phyloP scores from a whole-genome alignment of 2,329 filamentous ascomycete species.

The Colletotrichum sp. region DNA sequence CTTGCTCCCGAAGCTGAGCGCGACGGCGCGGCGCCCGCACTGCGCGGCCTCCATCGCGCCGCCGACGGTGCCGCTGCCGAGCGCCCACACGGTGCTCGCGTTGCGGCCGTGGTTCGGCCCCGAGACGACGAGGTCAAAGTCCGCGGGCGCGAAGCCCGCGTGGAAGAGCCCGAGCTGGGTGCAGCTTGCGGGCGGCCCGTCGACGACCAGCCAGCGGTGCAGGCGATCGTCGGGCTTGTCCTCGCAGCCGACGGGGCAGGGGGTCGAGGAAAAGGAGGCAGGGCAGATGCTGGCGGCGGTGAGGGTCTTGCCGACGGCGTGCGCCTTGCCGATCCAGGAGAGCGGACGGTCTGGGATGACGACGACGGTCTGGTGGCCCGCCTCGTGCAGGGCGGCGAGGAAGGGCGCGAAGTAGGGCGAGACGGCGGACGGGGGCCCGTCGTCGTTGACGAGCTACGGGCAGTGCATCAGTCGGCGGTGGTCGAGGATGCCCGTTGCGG shows the following conservation, averaged over 20 bases:
- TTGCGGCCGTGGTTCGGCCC: slow-evolving; percentile 69
- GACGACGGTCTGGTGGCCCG: slow-evolving; percentile 72
- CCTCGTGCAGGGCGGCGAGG: slow-evolving; percentile 54
- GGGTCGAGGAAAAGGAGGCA: background rate
- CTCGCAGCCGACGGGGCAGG: slow-evolving; percentile 31
- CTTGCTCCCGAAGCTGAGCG: slow-evolving; percentile 74
- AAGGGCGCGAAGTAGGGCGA: slow-evolving; percentile 65
- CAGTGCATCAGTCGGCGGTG: background rate
- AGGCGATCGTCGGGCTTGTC: slow-evolving; percentile 41
- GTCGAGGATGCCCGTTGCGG: background rate
- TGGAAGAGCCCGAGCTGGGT: slow-evolving; percentile 65
- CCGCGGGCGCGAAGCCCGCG: slow-evolving; percentile 31
- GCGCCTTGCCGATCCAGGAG: slow-evolving; percentile 80
- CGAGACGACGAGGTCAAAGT: slow-evolving; percentile 62
- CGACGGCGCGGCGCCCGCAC: slow-evolving; percentile 63
- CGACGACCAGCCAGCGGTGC: slow-evolving; percentile 61
- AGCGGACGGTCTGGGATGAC: slow-evolving; percentile 73
- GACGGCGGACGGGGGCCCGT: slow-evolving; percentile 63
- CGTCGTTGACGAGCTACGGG: slow-evolving; percentile 52
- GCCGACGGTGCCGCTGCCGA: slow-evolving; percentile 64
- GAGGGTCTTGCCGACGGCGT: slow-evolving; percentile 71
- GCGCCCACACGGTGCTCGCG: slow-evolving; percentile 60
- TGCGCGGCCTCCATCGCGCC: slow-evolving; percentile 63
- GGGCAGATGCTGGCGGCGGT: slow-evolving; percentile 30
- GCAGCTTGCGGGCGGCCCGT: slow-evolving; percentile 64